phyloP scores from a whole-genome alignment of 495 filamentous ascomycete genomes.

The Talaromyces liani region DNA sequence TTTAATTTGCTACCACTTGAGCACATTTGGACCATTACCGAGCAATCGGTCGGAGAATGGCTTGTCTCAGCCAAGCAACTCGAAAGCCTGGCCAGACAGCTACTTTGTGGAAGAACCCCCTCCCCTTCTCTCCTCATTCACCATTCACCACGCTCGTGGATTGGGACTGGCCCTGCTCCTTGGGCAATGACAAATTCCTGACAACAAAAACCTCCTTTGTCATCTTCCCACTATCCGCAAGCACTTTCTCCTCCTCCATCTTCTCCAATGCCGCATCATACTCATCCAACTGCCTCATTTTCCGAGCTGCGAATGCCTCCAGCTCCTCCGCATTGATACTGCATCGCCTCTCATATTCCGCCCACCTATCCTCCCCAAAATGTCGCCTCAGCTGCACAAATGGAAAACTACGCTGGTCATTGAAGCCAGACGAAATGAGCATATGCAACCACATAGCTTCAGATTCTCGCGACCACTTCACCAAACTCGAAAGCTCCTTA shows the following conservation, averaged over 20 bases:
- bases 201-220: constrained; percentile 23
- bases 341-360: constrained; percentile 15
- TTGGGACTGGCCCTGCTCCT: not conserved
- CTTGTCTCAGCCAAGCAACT: not conserved
- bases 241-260: constrained; percentile 18
- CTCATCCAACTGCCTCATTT: constrained; percentile 16
- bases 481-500: constrained; percentile 24
- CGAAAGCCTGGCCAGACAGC: not conserved
- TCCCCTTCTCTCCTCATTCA: constrained; percentile 1
- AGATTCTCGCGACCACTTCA: constrained; percentile 21
- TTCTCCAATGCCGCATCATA: constrained; percentile 25
- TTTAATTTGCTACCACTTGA: no score
- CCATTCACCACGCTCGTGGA: constrained; percentile 3
- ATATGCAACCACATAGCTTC: constrained; percentile 30
- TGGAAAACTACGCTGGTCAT: constrained; percentile 21
- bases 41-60: no score
- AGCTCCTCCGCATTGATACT: constrained; percentile 11
- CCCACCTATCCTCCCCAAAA: constrained; percentile 20
- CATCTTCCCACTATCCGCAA: constrained; percentile 20
- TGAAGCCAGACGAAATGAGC: constrained; percentile 25
- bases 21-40: no score
- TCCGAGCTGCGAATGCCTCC: constrained; percentile 14
- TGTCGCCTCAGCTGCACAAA: constrained; percentile 23
- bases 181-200: not conserved
- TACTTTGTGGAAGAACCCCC: constrained; percentile 7